Evolutionary conservation across 495 filamentous ascomycete genomes (phyloP).

Genomic region (Amorphotheca resinae): DNA sequence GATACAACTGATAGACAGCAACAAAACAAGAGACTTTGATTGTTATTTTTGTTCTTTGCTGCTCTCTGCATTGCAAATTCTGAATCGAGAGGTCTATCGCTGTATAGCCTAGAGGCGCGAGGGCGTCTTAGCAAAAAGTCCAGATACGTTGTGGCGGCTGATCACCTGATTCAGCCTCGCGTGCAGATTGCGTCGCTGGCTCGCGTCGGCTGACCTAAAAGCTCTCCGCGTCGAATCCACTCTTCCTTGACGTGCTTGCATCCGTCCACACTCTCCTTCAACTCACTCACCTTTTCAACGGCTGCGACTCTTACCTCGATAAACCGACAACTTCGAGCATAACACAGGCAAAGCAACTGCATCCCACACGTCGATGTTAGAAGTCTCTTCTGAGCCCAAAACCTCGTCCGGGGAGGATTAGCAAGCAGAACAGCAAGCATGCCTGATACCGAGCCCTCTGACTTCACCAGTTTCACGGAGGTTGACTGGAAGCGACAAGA

Average conservation of each 20-base stretch:
- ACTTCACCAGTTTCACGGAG: not conserved
- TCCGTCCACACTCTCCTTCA: not conserved
- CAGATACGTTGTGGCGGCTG: too few species aligned
- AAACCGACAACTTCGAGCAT: not conserved
- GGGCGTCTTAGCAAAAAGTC: too few species aligned
- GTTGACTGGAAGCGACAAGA: slow-evolving; percentile 16
- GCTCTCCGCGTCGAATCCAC: not conserved
- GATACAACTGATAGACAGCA: too few species aligned
- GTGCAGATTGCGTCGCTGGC: not conserved
- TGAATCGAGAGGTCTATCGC: too few species aligned
- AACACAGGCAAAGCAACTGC: not conserved
- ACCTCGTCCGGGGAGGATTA: not conserved
- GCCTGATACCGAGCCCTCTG: not conserved
- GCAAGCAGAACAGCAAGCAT: slow-evolving; percentile 2
- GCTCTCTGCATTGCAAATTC: too few species aligned
- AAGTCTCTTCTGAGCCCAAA: not conserved
- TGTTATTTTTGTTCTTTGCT: too few species aligned
- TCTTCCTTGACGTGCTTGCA: not conserved
- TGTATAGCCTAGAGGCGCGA: too few species aligned
- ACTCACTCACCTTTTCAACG: not conserved
- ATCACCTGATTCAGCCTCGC: not conserved
- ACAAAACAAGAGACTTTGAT: too few species aligned
- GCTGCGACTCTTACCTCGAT: not conserved
- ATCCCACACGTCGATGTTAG: not conserved
- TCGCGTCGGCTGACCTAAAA: not conserved